Percentiles rank a stretch among this genome's conserved stretches.
Conservation (phyloP, 163 green algal genomes). For the Coccomyxa subellipsoidea region DNA sequence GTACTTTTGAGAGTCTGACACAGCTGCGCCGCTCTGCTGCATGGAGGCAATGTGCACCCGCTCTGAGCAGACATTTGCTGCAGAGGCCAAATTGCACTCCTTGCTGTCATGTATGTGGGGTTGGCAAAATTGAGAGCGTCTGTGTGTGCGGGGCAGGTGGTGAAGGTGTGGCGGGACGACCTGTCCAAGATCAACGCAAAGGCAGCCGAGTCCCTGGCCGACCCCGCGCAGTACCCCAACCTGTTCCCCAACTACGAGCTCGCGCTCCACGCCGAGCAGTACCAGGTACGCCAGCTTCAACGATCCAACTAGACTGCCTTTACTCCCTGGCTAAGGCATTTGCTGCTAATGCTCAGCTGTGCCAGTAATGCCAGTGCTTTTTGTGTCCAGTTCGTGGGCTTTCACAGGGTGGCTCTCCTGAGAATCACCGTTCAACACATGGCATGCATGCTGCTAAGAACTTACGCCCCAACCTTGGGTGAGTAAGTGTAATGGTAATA, state of each 20-base stretch:
- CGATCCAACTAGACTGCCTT: neutral
- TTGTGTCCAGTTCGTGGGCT: neutral
- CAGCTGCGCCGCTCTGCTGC: no score
- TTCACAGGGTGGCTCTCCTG: neutral
- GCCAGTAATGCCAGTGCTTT: neutral
- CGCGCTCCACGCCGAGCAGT: constrained; percentile 64
- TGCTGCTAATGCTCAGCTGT: no score
- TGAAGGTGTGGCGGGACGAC: constrained; percentile 84
- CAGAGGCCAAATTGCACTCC: no score
- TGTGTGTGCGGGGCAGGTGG: constrained; percentile 32
- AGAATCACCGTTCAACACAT: no score
- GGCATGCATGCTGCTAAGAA: no score
- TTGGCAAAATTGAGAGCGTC: neutral
- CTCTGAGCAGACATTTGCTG: no score
- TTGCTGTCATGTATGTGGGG: no score
- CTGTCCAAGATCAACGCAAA: constrained; percentile 84
- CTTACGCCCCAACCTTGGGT: no score
- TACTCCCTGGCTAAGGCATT: no score
- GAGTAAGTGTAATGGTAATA: no score
- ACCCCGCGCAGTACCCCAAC: constrained; percentile 93
- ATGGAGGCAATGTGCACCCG: no score
- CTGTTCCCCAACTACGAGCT: constrained; percentile 90
- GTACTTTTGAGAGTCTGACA: no score
- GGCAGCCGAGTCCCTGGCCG: constrained; percentile 90
- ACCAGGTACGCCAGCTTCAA: neutral